Percentiles rank a stretch among this genome's conserved stretches.
Conservation (phyloP, 2,329 filamentous ascomycete species). For the Metarhizium robertsii region DNA sequence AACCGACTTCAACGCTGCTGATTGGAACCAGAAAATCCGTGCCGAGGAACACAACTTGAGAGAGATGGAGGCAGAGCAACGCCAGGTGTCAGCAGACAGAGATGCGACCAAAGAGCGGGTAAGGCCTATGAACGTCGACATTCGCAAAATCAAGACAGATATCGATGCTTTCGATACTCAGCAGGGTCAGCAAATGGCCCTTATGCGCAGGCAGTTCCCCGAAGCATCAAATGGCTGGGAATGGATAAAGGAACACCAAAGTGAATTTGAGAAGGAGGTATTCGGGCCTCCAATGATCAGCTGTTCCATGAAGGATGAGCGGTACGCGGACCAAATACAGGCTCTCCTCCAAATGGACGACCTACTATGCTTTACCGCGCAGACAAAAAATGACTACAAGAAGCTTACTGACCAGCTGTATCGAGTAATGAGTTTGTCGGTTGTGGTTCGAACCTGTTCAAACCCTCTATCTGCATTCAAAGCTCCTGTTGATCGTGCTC, state of each 20-base stretch:
- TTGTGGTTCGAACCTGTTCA: conserved; percentile 59
- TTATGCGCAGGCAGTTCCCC: conserved; percentile 48
- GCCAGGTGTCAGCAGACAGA: conserved; percentile 28
- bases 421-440: conserved; percentile 53
- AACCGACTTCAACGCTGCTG: conserved; percentile 56
- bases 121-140: conserved; percentile 27
- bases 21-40: conserved; percentile 64
- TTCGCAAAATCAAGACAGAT: conserved; percentile 32
- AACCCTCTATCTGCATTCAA: conserved; percentile 44
- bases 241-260: conserved; percentile 68
- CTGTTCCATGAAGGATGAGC: conserved; percentile 68
- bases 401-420: conserved; percentile 60
- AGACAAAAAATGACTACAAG: conserved; percentile 65
- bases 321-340: conserved; percentile 50
- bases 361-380: conserved; percentile 64
- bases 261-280: conserved; percentile 63
- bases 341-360: conserved; percentile 40
- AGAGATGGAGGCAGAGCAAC: conserved; percentile 37
- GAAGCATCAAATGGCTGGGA: conserved; percentile 66
- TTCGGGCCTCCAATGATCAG: conserved; percentile 73
- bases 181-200: conserved; percentile 61
- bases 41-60: conserved; percentile 48
- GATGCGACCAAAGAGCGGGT: conserved; percentile 33
- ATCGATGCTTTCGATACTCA: conserved; percentile 59
- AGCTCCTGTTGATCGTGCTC: conserved; percentile 42